A percentile compares a stretch with the other conserved stretches of the same genome.
These are phyloP conservation scores for Ceratocystis albifundus DNA, from an alignment of 2,329 filamentous ascomycete species.

Conservation along the genomic window DNA sequence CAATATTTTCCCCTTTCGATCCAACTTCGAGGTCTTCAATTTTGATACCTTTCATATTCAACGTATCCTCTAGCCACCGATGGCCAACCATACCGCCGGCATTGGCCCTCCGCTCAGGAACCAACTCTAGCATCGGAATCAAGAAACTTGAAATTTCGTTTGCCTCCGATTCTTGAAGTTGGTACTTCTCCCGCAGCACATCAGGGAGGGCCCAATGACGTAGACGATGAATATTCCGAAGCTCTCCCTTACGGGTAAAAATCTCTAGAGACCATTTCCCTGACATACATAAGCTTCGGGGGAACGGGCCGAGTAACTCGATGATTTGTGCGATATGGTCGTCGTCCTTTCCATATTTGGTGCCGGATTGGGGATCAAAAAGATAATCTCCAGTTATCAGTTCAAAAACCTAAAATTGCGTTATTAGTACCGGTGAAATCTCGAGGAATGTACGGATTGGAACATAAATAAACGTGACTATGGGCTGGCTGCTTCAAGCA, in stretches of 20 bases:
- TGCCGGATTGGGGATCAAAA: slow-evolving; percentile 95
- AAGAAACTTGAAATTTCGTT: slow-evolving; percentile 72
- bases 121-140: slow-evolving; percentile 77
- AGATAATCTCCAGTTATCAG: slow-evolving; percentile 96
- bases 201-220: slow-evolving; percentile 93
- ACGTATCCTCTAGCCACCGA: slow-evolving; percentile 68
- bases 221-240: slow-evolving; percentile 92
- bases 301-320: slow-evolving; percentile 85
- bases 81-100: slow-evolving; percentile 91
- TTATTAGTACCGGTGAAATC: no score
- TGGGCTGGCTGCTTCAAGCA: neutral
- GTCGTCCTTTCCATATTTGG: slow-evolving; percentile 98
- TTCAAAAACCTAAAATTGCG: slow-evolving; percentile 64
- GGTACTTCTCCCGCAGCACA: slow-evolving; percentile 91
- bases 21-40: slow-evolving; percentile 65
- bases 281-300: slow-evolving; percentile 78
- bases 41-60: slow-evolving; percentile 72
- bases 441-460: no score
- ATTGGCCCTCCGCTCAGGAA: slow-evolving; percentile 82
- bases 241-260: slow-evolving; percentile 93
- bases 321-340: slow-evolving; percentile 99
- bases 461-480: neutral
- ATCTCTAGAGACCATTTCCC: slow-evolving; percentile 99
- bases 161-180: slow-evolving; percentile 73
- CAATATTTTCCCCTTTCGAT: slow-evolving; percentile 79